These are phyloP conservation scores for Pleurotus citrinopileatus DNA, from an alignment of 768 basidiomycete species.

Conservation along the genomic window DNA sequence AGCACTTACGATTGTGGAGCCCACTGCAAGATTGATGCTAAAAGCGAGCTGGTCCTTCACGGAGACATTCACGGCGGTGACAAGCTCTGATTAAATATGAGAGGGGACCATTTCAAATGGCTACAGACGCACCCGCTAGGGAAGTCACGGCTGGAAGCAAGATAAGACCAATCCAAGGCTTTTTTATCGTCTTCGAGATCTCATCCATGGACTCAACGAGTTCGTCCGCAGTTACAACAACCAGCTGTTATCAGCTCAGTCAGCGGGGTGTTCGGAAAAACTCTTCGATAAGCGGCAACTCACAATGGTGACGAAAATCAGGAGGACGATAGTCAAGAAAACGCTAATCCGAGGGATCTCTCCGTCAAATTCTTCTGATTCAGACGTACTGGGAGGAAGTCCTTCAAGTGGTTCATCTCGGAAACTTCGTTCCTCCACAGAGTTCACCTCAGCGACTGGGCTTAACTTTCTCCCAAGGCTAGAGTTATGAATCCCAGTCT, in stretches of 20 bases:
- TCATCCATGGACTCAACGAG: conserved; percentile 85
- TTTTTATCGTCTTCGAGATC: conserved; percentile 66
- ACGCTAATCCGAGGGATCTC: conserved; percentile 55
- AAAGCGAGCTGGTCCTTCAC: conserved; percentile 74
- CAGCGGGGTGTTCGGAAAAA: too few relatives aligned
- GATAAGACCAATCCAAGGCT: conserved; percentile 89
- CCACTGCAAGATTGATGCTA: conserved; percentile 81
- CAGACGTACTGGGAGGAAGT: neutral
- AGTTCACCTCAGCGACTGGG: neutral
- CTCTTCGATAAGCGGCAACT: conserved; percentile 21
- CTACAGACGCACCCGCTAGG: conserved; percentile 53
- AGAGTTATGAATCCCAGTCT: neutral
- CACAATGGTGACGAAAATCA: conserved; percentile 63
- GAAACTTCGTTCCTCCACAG: neutral
- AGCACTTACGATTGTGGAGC: conserved; percentile 64
- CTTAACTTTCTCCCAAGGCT: neutral
- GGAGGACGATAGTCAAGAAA: conserved; percentile 49
- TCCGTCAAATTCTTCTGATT: neutral
- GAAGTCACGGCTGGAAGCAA: conserved; percentile 83
- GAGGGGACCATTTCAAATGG: neutral
- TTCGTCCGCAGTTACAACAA: conserved; percentile 58
- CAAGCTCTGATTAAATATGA: conserved; percentile 56
- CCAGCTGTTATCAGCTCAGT: too few relatives aligned
- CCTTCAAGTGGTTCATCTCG: neutral
- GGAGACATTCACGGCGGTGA: conserved; percentile 88